A percentile compares a stretch with the other conserved stretches of the same genome.
These are phyloP conservation scores for Obba rivulosa DNA, from an alignment of 768 basidiomycete genomes.

Conservation along the genomic window DNA sequence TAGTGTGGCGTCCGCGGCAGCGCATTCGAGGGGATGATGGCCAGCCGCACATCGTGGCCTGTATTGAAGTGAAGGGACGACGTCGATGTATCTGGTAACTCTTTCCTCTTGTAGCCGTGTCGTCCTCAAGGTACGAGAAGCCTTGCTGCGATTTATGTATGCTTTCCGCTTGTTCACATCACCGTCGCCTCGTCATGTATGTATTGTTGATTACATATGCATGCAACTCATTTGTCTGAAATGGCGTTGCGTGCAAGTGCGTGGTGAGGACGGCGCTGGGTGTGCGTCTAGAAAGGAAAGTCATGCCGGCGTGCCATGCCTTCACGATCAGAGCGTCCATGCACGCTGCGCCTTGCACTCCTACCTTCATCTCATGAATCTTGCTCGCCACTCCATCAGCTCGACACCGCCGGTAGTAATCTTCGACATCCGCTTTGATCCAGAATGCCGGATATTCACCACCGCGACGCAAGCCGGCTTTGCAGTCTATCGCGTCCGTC, in stretches of 20 bases:
- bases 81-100: constrained; percentile 4
- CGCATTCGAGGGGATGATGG: constrained; percentile 11
- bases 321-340: neutral
- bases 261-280: too few species aligned
- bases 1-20: constrained; percentile 1
- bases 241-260: too few species aligned
- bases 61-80: neutral
- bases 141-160: too few species aligned
- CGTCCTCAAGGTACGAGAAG: too few species aligned
- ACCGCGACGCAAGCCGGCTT: constrained; percentile 76
- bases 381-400: constrained; percentile 80
- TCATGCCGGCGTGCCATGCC: too few species aligned
- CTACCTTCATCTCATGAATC: constrained; percentile 57
- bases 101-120: neutral
- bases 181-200: too few species aligned
- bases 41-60: too few species aligned
- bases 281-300: too few species aligned
- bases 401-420: constrained; percentile 70
- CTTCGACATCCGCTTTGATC: constrained; percentile 72
- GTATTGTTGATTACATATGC: too few species aligned
- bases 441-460: constrained; percentile 79
- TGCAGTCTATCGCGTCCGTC: constrained; percentile 74
- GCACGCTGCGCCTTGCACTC: constrained; percentile 8
- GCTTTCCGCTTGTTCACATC: too few species aligned
- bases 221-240: too few species aligned